Base-by-base conservation (phyloP, 177 flowering plant genomes). In the Vitis hybrid region DNA sequence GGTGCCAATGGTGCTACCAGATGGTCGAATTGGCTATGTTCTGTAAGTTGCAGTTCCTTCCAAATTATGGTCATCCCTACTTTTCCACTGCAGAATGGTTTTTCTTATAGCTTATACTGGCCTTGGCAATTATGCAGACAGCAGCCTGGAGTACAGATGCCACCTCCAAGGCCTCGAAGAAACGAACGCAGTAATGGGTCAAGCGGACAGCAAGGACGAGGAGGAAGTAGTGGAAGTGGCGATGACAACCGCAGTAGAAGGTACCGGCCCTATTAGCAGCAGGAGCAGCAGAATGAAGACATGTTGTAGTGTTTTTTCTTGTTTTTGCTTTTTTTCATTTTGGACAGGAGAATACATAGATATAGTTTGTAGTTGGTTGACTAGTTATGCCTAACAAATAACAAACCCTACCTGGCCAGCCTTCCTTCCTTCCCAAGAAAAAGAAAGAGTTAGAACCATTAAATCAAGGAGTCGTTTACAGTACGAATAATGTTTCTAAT, bases 1-100 rank as follows among this genome's bases (percentile, higher is more conserved):
- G 99, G 97, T 96, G 69, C 97, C 99, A 6, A 94, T 94, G 99
- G 89, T 92, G 72, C 83, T 96, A 21, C 99, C 98, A 55, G 97
- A 96, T 87, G 98, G 99, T 66, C 94, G 88, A 60, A 84, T 96
- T 60, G 99, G 99, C 64, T 96, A 96, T 87, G 99, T 96, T 68
- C 82, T 96, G 97, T 96, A 84, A 96, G 99, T 88, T 51, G 18
- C 55, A 1, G 2, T 71, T 56, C 57, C 18, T 21, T 14, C 30
- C n/a, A 51, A 55, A 60, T 18, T 50, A 17, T 46, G 56, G n/a
- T 11, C 19, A n/a, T 55, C 2, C 9, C 51, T 1, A 49, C 4
- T 11, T 60, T 56, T 40, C 27, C 11, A 17, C 55, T 56, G 35
- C 11, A 1, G 3, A 56, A 11, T 49, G 9, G 2, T 67, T 51